Evolutionary conservation across 106 monocot genomes (phyloP).

Genomic region (Dioscorea dumetorum): DNA sequence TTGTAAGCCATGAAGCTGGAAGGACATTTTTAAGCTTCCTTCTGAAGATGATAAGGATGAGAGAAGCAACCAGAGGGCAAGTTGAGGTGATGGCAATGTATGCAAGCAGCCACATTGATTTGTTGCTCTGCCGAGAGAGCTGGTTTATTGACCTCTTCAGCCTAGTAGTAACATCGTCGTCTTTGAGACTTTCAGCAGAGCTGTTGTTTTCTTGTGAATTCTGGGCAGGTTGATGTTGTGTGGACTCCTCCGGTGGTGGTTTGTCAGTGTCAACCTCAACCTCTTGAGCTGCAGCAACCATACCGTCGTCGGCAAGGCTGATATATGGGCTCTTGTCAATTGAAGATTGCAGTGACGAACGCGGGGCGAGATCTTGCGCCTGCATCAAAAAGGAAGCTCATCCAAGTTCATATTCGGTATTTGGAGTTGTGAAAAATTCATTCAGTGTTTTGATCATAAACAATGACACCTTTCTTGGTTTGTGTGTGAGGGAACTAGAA

Average conservation of each 20-base stretch:
- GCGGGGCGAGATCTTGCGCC: slow-evolving; percentile 12
- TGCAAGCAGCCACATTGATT: slow-evolving; percentile 66
- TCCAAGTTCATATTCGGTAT: background rate
- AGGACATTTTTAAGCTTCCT: slow-evolving; percentile 36
- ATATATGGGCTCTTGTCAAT: slow-evolving; percentile 82
- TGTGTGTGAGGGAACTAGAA: slow-evolving; percentile 51
- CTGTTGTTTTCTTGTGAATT: slow-evolving; percentile 11
- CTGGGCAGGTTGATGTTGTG: background rate
- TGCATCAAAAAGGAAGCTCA: slow-evolving; percentile 9
- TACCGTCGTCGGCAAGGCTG: slow-evolving; percentile 66
- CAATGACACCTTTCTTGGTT: slow-evolving; percentile 42
- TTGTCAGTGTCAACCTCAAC: slow-evolving; percentile 1
- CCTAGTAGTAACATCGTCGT: slow-evolving; percentile 11
- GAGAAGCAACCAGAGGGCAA: slow-evolving; percentile 71
- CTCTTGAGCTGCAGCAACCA: slow-evolving; percentile 42
- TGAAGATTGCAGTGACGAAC: slow-evolving; percentile 46
- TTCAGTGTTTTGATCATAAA: background rate
- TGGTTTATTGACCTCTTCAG: slow-evolving; percentile 49
- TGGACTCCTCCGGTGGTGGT: background rate
- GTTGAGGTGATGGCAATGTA: slow-evolving; percentile 75
- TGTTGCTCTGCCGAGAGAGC: slow-evolving; percentile 33
- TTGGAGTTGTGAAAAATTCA: background rate
- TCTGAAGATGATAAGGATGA: slow-evolving; percentile 31
- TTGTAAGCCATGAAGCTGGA: slow-evolving; percentile 13
- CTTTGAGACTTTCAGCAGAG: background rate